Conservation (phyloP, 2,329 filamentous ascomycete genomes). For the Colletotrichum musae region DNA sequence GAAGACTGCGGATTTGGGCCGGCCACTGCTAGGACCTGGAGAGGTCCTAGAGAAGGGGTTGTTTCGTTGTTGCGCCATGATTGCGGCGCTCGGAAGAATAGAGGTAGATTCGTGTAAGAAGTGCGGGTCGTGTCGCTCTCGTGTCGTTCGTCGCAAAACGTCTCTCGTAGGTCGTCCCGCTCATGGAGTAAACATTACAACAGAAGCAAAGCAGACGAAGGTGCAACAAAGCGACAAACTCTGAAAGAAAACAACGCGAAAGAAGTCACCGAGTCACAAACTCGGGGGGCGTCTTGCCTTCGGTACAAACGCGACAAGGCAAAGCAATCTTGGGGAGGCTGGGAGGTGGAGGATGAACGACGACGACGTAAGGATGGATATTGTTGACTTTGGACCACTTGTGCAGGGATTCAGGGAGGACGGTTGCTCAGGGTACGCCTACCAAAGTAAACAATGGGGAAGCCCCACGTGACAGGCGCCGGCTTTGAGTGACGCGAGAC, state of each 20-base stretch:
- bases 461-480: constrained; percentile 40
- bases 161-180: constrained; percentile 28
- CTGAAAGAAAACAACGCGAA: constrained; percentile 38
- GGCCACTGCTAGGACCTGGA: constrained; percentile 66
- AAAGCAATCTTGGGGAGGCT: constrained; percentile 37
- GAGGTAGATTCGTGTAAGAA: constrained; percentile 55
- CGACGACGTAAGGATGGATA: constrained; percentile 39
- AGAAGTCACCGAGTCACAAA: constrained; percentile 30
- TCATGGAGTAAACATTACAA: constrained; percentile 41
- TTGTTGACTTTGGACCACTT: constrained; percentile 39
- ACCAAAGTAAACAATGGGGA: constrained; percentile 49
- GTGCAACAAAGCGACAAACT: constrained; percentile 22
- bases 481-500: constrained; percentile 37
- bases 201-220: constrained; percentile 33
- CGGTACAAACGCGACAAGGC: constrained; percentile 30
- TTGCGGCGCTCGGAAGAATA: constrained; percentile 59
- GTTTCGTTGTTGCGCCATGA: constrained; percentile 80
- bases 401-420: constrained; percentile 34
- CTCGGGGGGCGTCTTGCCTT: constrained; percentile 19
- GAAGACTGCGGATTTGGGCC: constrained; percentile 85
- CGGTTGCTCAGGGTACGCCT: constrained; percentile 48
- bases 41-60: constrained; percentile 86
- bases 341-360: constrained; percentile 32
- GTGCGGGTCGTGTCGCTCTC: constrained; percentile 18
- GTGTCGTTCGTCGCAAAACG: constrained; percentile 40